phyloP scores from a whole-genome alignment of 148 eudicot species.

The Euryodendron excelsum region DNA sequence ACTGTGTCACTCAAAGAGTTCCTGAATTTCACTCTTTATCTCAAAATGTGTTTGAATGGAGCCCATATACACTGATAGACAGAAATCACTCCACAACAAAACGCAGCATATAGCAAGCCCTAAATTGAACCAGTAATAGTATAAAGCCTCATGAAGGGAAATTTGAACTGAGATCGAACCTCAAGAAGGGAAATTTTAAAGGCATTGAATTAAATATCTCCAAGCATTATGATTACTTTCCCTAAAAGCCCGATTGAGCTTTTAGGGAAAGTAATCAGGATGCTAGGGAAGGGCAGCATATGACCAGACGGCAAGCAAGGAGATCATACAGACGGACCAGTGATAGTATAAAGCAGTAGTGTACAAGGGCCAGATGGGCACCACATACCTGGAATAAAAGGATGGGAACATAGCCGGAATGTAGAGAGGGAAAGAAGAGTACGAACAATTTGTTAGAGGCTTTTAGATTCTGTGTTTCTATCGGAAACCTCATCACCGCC shows the following conservation, averaged over 20 bases:
- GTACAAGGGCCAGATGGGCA: neutral
- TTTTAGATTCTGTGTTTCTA: neutral
- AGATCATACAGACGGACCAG: no score
- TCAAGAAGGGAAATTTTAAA: neutral
- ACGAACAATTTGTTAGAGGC: neutral
- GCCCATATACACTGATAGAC: no score
- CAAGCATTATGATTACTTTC: neutral
- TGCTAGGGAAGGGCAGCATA: no score
- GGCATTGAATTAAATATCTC: neutral
- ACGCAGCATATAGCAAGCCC: no score
- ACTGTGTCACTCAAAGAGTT: no score
- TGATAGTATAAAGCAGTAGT: neutral
- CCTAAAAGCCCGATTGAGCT: neutral
- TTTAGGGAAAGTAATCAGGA: no score
- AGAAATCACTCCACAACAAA: no score
- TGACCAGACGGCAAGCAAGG: neutral
- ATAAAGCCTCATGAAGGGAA: no score
- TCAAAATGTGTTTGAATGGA: no score
- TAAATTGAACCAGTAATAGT: no score
- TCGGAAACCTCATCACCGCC: neutral
- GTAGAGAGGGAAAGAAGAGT: neutral
- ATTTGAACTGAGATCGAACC: neutral
- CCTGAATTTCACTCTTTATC: no score
- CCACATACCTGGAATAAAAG: neutral
- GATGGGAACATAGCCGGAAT: neutral